Evolutionary conservation across 495 filamentous ascomycete species (phyloP).

Genomic region (Xylaria curta): DNA sequence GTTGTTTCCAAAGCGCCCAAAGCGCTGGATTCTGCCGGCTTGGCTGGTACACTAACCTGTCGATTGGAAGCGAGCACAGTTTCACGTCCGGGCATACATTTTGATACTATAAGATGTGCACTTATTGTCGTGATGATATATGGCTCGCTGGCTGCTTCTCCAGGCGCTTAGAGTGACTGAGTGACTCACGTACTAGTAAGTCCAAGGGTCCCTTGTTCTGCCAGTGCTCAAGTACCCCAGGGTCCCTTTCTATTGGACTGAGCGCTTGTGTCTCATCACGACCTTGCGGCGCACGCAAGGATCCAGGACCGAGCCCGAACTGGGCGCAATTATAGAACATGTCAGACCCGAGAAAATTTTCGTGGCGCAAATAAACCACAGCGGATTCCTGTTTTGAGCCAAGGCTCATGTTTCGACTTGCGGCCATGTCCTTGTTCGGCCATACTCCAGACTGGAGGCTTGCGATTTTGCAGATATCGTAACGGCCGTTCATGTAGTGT

Average conservation of each 20-base stretch:
- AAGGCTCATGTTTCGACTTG: constrained; percentile 2
- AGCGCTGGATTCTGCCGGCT: constrained; percentile 4
- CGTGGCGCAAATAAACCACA: constrained; percentile 14
- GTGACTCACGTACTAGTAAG: constrained; percentile 25
- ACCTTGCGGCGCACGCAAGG: constrained; percentile 3
- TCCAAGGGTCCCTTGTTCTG: constrained; percentile 8
- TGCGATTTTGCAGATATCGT: background rate
- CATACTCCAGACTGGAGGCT: background rate
- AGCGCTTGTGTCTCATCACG: constrained; percentile 11
- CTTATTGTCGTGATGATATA: constrained; percentile 1
- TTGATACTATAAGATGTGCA: constrained; percentile 6
- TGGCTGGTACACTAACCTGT: constrained; percentile 2
- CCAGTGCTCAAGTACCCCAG: background rate
- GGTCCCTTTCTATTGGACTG: constrained; percentile 4
- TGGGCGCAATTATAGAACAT: constrained; percentile 20
- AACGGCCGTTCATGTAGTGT: background rate
- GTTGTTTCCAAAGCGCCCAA: background rate
- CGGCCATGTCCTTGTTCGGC: constrained; percentile 12
- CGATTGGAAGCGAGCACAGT: background rate
- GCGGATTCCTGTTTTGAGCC: background rate
- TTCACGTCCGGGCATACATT: constrained; percentile 4
- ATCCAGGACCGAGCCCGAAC: constrained; percentile 1
- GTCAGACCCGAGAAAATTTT: constrained; percentile 28
- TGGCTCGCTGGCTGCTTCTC: background rate
- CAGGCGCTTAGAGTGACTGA: background rate